A percentile compares a stretch with the other conserved stretches of the same genome.
Conservation (phyloP, 139 green algal species). For the Chlorella sp. region DNA sequence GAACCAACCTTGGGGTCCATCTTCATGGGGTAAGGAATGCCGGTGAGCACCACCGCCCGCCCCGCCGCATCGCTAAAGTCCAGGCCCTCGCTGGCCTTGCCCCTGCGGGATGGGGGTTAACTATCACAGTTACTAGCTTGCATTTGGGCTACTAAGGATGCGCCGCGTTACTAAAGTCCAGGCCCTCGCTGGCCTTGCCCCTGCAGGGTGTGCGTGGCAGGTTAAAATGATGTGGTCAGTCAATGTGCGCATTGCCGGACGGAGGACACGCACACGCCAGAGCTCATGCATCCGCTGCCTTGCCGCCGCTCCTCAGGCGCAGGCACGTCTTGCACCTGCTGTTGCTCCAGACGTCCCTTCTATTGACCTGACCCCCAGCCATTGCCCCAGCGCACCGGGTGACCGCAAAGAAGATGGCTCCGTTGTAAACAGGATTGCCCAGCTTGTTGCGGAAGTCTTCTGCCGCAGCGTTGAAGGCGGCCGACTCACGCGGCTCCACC, state of each 20-base stretch:
- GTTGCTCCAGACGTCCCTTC: no score
- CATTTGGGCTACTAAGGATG: no score
- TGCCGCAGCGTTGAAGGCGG: slow-evolving; percentile 60
- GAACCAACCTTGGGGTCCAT: slow-evolving; percentile 61
- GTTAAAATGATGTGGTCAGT: no score
- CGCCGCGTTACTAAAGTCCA: no score
- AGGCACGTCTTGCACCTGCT: no score
- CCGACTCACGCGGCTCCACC: slow-evolving; percentile 79
- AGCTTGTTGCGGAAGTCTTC: slow-evolving; percentile 81
- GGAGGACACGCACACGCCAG: no score
- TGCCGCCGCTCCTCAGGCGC: no score
- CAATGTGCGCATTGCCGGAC: no score
- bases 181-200: neutral
- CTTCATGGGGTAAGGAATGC: slow-evolving; percentile 90
- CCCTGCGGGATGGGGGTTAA: slow-evolving; percentile 30
- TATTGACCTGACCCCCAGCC: no score
- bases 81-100: slow-evolving; percentile 95
- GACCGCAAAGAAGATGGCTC: slow-evolving; percentile 94
- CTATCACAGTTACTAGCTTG: no score
- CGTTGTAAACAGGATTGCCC: slow-evolving; percentile 60
- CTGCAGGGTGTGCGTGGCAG: neutral
- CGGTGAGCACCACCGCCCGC: slow-evolving; percentile 93
- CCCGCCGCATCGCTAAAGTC: slow-evolving; percentile 94
- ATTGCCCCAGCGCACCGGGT: neutral
- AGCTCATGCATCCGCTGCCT: no score